Conservation (phyloP, 2,329 filamentous ascomycete genomes). For the Pseudogymnoascus sp. region DNA sequence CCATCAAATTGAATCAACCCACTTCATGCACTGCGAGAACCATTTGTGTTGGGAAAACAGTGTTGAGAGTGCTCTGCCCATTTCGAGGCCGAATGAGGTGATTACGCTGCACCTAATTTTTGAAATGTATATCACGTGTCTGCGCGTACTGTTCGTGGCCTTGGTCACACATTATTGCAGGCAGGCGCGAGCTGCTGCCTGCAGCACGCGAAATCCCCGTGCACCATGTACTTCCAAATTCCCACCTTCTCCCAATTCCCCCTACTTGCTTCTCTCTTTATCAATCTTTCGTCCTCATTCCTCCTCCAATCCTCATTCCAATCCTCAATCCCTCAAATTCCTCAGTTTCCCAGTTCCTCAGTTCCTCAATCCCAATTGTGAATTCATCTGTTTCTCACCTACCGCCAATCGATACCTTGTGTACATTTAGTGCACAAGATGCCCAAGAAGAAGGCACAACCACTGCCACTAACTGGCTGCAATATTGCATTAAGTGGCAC, state of each 20-base stretch:
- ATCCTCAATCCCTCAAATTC: neutral
- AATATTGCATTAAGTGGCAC: conserved; percentile 51
- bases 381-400: neutral
- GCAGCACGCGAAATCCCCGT: neutral
- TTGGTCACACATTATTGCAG: neutral
- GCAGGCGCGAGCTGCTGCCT: neutral
- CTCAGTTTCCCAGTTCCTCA: neutral
- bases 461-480: conserved; percentile 37
- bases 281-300: neutral
- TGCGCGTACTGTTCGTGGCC: neutral
- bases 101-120: too few relatives aligned
- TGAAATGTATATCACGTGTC: neutral
- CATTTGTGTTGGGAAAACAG: too few relatives aligned
- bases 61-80: too few relatives aligned
- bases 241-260: neutral
- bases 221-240: neutral
- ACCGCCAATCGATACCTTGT: neutral
- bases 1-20: too few relatives aligned
- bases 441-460: conserved; percentile 10
- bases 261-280: neutral
- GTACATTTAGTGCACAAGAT: neutral
- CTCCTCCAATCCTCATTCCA: neutral
- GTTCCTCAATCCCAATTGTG: neutral
- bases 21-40: too few relatives aligned
- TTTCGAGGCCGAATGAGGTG: too few relatives aligned